Evolutionary conservation across 2,329 filamentous ascomycete genomes (phyloP), one percentile per base, ranked within the genome.

Genomic region (Trichoderma koningii): DNA sequence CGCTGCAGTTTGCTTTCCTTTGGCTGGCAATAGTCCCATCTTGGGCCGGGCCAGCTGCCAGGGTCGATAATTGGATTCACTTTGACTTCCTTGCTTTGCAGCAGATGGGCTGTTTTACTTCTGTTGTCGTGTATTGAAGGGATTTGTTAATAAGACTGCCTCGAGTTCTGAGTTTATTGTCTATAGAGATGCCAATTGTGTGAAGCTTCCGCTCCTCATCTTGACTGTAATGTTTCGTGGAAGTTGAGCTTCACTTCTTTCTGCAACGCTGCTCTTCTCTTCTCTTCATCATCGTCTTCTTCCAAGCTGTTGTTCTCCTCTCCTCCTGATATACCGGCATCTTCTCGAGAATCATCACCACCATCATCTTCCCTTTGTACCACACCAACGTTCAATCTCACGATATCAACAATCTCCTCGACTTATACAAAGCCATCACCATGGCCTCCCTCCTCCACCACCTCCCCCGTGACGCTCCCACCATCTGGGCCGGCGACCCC

Each of bases 401-500:
- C 55, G 21, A 52, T 61, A 44, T 3, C 53, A 9, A 30, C 30
- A n/a, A 19, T 21, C n/a, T 28, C 15, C 15, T 23, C 26, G n/a
- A n/a, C 10, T 14, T 4, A n/a, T n/a, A 9, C 21, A 21, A 21
- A 2, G 21, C 21, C 51, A 28, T n/a, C 50, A 45, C 15, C 51
- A 66, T 66, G 64, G 26, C 52, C 7, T 30, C 50, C 3, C 15
- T 23, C 44, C 9, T 55, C 23, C 3, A 45, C 23, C 52, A 42
- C 6, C 17, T 17, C 52, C 21, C 7, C n/a, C 61, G 60, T 70
- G 59, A 55, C 68, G 30, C 61, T 65, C 55, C 64, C 71, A 9
- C 70, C 67, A 45, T 64, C 66, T 10, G 67, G 3, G 23, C 55
- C 38, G 19, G 14, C 55, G 47, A 45, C 21, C 52, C 19, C 14